Conservation (phyloP, 176 grass and related monocot species). For the Triticum turgidum region DNA sequence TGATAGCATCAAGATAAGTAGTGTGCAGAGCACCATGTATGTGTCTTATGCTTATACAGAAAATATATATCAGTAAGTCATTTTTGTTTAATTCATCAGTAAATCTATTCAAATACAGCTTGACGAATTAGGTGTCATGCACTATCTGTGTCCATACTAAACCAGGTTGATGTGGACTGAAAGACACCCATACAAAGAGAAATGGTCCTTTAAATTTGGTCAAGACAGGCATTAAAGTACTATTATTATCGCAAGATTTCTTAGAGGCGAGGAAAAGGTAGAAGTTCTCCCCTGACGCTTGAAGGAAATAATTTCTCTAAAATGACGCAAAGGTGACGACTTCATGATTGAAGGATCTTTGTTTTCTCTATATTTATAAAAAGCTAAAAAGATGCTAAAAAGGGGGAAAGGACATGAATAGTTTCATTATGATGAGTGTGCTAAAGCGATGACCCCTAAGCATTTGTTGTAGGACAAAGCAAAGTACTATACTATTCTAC, state of each 20-base stretch:
- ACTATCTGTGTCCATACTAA: conserved; percentile 28
- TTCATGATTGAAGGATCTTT: conserved; percentile 51
- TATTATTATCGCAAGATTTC: conserved; percentile 22
- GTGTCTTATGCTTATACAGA: background rate
- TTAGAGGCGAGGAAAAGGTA: conserved; percentile 35
- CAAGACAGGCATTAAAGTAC: conserved; percentile 26
- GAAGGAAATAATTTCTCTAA: conserved; percentile 58
- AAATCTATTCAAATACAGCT: conserved; percentile 16
- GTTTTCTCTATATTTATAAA: conserved; percentile 32
- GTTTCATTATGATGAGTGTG: conserved; percentile 40
- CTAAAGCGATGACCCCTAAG: conserved; percentile 42
- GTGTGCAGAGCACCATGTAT: background rate
- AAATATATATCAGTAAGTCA: conserved; percentile 8
- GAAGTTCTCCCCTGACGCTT: conserved; percentile 41
- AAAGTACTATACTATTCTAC: background rate
- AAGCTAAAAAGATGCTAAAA: conserved; percentile 34
- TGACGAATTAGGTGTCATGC: conserved; percentile 26
- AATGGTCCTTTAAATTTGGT: conserved; percentile 42
- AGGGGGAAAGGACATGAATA: conserved; percentile 14
- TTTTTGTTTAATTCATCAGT: background rate
- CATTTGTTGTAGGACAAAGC: conserved; percentile 29
- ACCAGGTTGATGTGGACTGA: conserved; percentile 28
- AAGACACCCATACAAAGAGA: conserved; percentile 37
- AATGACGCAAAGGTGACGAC: conserved; percentile 61
- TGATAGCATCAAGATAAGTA: background rate